These are phyloP conservation scores for Fusarium virguliforme DNA, from an alignment of 2,329 filamentous ascomycete species.

Conservation along the genomic window DNA sequence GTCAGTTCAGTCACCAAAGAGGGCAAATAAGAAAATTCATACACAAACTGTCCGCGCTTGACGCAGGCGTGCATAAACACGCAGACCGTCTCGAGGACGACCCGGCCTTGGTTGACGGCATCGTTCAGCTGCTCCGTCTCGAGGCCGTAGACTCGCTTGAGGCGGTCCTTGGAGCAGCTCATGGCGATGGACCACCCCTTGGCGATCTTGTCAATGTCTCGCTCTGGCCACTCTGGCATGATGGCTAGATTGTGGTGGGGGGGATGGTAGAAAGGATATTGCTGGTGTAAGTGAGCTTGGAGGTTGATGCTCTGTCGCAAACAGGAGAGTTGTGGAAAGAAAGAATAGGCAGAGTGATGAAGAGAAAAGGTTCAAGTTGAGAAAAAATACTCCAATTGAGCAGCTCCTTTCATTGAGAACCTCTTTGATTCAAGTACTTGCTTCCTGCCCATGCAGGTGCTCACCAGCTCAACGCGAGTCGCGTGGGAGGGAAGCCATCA, in stretches of 20 bases:
- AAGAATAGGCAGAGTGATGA: neutral
- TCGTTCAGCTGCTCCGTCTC: slow-evolving; percentile 55
- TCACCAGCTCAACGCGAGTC: slow-evolving; percentile 10
- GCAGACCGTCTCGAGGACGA: slow-evolving; percentile 59
- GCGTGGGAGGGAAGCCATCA: slow-evolving; percentile 37
- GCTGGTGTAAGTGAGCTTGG: slow-evolving; percentile 20
- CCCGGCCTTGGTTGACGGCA: slow-evolving; percentile 53
- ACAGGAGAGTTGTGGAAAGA: neutral
- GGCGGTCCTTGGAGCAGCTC: slow-evolving; percentile 55
- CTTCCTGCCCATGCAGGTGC: slow-evolving; percentile 11
- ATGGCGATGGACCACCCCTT: slow-evolving; percentile 60
- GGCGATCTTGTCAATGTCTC: slow-evolving; percentile 55
- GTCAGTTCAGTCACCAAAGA: slow-evolving; percentile 12
- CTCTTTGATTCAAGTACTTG: slow-evolving; percentile 31
- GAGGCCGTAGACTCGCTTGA: slow-evolving; percentile 54
- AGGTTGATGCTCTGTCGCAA: neutral
- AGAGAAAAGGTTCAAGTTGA: neutral
- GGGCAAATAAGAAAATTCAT: slow-evolving; percentile 2
- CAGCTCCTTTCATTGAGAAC: slow-evolving; percentile 15
- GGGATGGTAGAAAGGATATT: neutral
- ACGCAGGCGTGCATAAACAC: slow-evolving; percentile 60
- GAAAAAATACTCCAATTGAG: neutral
- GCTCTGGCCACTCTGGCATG: slow-evolving; percentile 50
- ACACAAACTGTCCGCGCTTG: slow-evolving; percentile 59
- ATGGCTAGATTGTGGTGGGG: slow-evolving; percentile 4